phyloP scores from a whole-genome alignment of 1,284 basidiomycete species.

The Earliella scabrosa region DNA sequence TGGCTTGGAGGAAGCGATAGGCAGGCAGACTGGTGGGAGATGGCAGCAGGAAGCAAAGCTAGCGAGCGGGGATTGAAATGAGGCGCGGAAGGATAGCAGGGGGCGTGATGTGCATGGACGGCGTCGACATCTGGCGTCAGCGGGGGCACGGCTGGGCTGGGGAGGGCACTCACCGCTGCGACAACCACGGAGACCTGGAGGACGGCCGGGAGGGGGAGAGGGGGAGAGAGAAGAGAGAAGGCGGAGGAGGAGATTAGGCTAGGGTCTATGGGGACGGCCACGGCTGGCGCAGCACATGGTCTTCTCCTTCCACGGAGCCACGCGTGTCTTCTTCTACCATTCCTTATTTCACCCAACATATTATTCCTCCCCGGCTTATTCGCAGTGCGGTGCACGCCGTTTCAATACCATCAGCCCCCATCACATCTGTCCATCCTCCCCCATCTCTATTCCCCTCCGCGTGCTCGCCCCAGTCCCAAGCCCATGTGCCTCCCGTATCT shows the following conservation, averaged over 20 bases:
- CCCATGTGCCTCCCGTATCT: constrained; percentile 24
- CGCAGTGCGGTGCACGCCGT: constrained; percentile 22
- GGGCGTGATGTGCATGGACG: constrained; percentile 19
- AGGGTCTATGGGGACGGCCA: constrained; percentile 22
- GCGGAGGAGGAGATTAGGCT: constrained; percentile 27
- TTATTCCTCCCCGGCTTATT: constrained; percentile 16
- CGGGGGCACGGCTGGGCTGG: neutral
- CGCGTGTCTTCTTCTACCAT: constrained; percentile 26
- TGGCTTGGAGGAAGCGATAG: constrained; percentile 30
- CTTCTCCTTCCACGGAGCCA: constrained; percentile 29
- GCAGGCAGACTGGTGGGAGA: constrained; percentile 31
- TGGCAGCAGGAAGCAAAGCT: constrained; percentile 38
- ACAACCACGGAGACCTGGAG: constrained; percentile 17
- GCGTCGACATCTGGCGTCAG: constrained; percentile 13
- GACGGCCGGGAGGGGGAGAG: constrained; percentile 13
- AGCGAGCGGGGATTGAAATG: constrained; percentile 27
- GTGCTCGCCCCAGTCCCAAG: constrained; percentile 17
- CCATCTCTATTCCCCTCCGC: constrained; percentile 23
- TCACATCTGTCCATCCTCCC: constrained; percentile 26
- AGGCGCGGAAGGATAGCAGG: constrained; percentile 24
- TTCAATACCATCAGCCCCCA: constrained; percentile 24
- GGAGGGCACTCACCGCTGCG: constrained; percentile 22
- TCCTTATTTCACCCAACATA: constrained; percentile 21
- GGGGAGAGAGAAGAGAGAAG: constrained; percentile 21
- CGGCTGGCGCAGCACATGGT: constrained; percentile 31